Percentiles rank a stretch among this genome's conserved stretches.
Evolutionary conservation across 2,329 filamentous ascomycete genomes (phyloP).

Genomic region (Phyllosticta paracitricarpa): DNA sequence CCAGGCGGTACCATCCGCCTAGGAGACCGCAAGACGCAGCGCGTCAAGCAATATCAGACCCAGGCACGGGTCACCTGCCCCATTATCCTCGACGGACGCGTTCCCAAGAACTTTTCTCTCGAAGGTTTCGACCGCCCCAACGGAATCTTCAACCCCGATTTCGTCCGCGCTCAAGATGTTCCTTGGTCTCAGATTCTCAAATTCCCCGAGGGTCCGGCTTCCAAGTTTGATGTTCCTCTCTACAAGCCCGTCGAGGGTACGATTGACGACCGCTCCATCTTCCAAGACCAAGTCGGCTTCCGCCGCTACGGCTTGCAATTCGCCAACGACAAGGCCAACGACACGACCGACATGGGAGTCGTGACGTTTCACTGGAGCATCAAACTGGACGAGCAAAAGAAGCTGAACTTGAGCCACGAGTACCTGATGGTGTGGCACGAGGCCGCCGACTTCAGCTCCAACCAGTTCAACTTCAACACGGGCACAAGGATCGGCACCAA

Average conservation of each 20-base stretch:
- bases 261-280: constrained; percentile 50
- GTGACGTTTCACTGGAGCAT: constrained; percentile 55
- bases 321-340: constrained; percentile 42
- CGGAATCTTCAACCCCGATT: constrained; percentile 38
- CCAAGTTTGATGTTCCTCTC: constrained; percentile 37
- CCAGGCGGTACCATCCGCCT: not conserved
- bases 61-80: constrained; percentile 13
- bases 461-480: constrained; percentile 42
- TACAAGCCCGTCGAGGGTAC: constrained; percentile 44
- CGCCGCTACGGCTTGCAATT: constrained; percentile 49
- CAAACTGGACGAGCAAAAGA: constrained; percentile 41
- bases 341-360: constrained; percentile 43
- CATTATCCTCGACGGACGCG: constrained; percentile 22
- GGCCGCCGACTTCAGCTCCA: constrained; percentile 29
- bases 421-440: constrained; percentile 43
- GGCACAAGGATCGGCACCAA: constrained; percentile 42
- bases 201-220: constrained; percentile 33
- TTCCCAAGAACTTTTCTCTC: constrained; percentile 16
- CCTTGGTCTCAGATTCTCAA: constrained; percentile 43
- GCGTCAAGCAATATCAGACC: not conserved
- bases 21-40: not conserved
- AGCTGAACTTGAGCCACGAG: constrained; percentile 51
- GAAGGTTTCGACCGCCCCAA: constrained; percentile 15
- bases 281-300: constrained; percentile 50
- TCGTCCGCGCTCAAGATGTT: constrained; percentile 44